phyloP scores from a whole-genome alignment of 2,329 filamentous ascomycete genomes.

The Xylariales sp. region DNA sequence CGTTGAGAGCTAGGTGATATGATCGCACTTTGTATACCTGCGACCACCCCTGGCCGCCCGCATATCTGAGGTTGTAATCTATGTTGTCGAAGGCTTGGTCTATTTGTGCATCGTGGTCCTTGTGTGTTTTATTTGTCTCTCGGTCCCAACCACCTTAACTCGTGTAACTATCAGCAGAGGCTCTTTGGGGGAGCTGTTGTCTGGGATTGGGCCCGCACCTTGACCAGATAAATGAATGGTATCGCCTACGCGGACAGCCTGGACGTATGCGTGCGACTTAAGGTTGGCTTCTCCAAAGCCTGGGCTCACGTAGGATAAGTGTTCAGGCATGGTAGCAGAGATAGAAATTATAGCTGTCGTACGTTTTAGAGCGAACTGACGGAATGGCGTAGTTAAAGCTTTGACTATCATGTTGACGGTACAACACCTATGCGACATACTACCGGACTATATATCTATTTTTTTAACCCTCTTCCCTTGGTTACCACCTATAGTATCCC shows the following conservation, averaged over 20 bases:
- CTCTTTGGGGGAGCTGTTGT: background rate
- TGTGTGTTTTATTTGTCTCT: conserved; percentile 42
- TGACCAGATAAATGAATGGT: conserved; percentile 60
- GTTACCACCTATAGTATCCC: too few species aligned
- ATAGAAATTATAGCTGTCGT: too few species aligned
- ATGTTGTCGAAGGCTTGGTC: conserved; percentile 68
- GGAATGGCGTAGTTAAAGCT: too few species aligned
- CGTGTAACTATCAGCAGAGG: background rate
- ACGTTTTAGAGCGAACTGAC: too few species aligned
- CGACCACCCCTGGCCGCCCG: conserved; percentile 65
- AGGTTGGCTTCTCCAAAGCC: conserved; percentile 31
- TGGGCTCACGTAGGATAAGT: conserved; percentile 26
- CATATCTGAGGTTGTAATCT: conserved; percentile 61
- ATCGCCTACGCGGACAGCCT: conserved; percentile 62
- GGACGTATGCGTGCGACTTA: conserved; percentile 53
- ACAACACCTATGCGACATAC: too few species aligned
- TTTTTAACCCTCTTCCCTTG: too few species aligned
- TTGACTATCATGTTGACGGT: too few species aligned
- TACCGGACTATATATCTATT: too few species aligned
- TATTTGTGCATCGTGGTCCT: conserved; percentile 58
- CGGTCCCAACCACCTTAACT: conserved; percentile 51
- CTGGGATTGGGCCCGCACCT: conserved; percentile 47
- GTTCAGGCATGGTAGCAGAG: background rate
- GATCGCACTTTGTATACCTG: conserved; percentile 34
- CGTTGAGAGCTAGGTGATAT: conserved; percentile 56